A percentile compares a stretch with the other conserved stretches of the same genome.
These are phyloP conservation scores for Chenopodium suecicum DNA, from an alignment of 148 eudicot species.

Conservation along the genomic window DNA sequence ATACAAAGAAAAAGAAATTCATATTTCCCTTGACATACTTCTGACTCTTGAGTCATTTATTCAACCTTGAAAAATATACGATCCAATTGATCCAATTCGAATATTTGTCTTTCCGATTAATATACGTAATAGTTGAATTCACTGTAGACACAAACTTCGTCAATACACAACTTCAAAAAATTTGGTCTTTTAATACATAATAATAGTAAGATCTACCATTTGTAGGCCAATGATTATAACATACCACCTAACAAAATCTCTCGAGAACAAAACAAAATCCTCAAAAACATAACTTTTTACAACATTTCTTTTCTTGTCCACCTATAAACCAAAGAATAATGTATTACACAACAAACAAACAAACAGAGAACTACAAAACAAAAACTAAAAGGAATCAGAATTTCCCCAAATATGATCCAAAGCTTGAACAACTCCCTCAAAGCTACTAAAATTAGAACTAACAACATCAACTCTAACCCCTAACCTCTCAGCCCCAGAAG, in stretches of 20 bases:
- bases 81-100: no score
- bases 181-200: no score
- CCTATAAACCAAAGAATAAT: not conserved
- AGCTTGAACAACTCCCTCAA: slow-evolving; percentile 69
- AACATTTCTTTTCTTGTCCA: not conserved
- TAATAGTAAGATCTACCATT: no score
- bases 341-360: not conserved
- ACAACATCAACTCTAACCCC: slow-evolving; percentile 82
- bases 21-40: no score
- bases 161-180: no score
- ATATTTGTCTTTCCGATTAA: no score
- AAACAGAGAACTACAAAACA: not conserved
- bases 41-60: no score
- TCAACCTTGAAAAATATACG: no score
- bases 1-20: no score
- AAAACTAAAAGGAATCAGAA: not conserved
- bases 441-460: slow-evolving; percentile 59
- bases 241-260: not conserved
- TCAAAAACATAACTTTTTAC: not conserved
- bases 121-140: no score
- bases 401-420: slow-evolving; percentile 33
- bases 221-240: no score
- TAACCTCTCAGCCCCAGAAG: slow-evolving; percentile 72
- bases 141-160: no score
- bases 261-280: not conserved